A percentile compares a stretch with the other conserved stretches of the same genome.
Evolutionary conservation across 2,329 filamentous ascomycete species (phyloP).

Genomic region (Zasmidium citrigriseum): DNA sequence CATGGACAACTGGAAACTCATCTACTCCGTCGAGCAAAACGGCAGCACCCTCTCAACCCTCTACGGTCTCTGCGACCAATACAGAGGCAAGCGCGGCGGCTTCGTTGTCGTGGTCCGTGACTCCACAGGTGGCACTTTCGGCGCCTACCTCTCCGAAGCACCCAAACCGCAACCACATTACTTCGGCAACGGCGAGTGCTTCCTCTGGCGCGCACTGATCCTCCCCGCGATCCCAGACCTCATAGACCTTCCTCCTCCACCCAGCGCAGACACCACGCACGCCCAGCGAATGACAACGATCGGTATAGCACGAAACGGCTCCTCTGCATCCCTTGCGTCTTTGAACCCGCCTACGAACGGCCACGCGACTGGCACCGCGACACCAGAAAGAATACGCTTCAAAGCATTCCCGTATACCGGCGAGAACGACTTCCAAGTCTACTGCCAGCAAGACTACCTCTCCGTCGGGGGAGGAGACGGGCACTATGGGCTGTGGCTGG

Average conservation of each 20-base stretch:
- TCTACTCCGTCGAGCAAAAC: slow-evolving; percentile 89
- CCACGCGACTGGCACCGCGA: slow-evolving; percentile 40
- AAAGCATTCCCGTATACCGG: slow-evolving; percentile 97
- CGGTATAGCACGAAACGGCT: slow-evolving; percentile 28
- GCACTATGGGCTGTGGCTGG: slow-evolving; percentile 90
- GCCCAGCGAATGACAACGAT: slow-evolving; percentile 64
- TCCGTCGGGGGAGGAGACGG: slow-evolving; percentile 86
- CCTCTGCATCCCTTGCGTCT: slow-evolving; percentile 29
- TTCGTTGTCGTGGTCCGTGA: slow-evolving; percentile 90
- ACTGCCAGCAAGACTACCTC: slow-evolving; percentile 82
- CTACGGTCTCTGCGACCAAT: slow-evolving; percentile 74
- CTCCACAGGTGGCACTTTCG: slow-evolving; percentile 75
- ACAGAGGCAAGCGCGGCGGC: slow-evolving; percentile 70
- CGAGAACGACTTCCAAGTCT: slow-evolving; percentile 94
- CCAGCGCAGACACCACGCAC: slow-evolving; percentile 65
- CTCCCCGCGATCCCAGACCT: slow-evolving; percentile 58
- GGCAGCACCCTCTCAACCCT: slow-evolving; percentile 84
- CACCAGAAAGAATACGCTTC: slow-evolving; percentile 80
- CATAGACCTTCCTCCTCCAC: slow-evolving; percentile 66
- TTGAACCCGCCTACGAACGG: slow-evolving; percentile 29
- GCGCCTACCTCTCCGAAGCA: slow-evolving; percentile 88
- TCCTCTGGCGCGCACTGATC: slow-evolving; percentile 77
- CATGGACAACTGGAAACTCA: slow-evolving; percentile 79
- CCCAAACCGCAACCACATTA: slow-evolving; percentile 81
- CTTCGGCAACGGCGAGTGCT: slow-evolving; percentile 96